Conservation (phyloP, 1,284 basidiomycete species). For the Naganishia cerealis region DNA sequence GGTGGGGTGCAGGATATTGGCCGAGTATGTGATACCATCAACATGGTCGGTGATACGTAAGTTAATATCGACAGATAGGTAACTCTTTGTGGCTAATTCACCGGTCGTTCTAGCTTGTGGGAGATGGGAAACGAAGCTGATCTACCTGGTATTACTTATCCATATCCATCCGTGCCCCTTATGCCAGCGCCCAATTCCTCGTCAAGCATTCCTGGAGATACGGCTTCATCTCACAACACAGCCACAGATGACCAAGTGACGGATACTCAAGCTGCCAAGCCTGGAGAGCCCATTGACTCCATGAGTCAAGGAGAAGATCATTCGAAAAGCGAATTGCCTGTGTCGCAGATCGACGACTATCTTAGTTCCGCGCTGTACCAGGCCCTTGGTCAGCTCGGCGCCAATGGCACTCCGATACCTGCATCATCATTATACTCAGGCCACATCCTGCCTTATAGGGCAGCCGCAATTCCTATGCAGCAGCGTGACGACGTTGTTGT, state of each 20-base stretch:
- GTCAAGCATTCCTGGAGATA: not conserved
- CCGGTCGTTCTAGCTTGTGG: conserved; percentile 45
- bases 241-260: not conserved
- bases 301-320: not conserved
- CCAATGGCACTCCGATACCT: conserved; percentile 65
- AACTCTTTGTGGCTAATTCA: conserved; percentile 21
- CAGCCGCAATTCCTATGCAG: conserved; percentile 62
- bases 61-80: conserved; percentile 27
- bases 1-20: conserved; percentile 47
- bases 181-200: not conserved
- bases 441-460: conserved; percentile 74
- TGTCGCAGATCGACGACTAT: conserved; percentile 60
- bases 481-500: conserved; percentile 62
- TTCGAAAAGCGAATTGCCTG: conserved; percentile 56
- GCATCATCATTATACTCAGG: conserved; percentile 73
- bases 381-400: conserved; percentile 52
- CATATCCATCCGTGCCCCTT: conserved; percentile 36
- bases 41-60: conserved; percentile 52
- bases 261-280: not conserved
- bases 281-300: not conserved
- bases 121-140: conserved; percentile 45
- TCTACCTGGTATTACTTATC: conserved; percentile 39
- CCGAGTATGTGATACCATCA: conserved; percentile 50
- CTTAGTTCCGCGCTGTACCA: conserved; percentile 65
- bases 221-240: not conserved